Percentiles rank a stretch among this genome's conserved stretches.
phyloP scores from a whole-genome alignment of 805 yeast genomes.

The Yarrowia phangngaensis region DNA sequence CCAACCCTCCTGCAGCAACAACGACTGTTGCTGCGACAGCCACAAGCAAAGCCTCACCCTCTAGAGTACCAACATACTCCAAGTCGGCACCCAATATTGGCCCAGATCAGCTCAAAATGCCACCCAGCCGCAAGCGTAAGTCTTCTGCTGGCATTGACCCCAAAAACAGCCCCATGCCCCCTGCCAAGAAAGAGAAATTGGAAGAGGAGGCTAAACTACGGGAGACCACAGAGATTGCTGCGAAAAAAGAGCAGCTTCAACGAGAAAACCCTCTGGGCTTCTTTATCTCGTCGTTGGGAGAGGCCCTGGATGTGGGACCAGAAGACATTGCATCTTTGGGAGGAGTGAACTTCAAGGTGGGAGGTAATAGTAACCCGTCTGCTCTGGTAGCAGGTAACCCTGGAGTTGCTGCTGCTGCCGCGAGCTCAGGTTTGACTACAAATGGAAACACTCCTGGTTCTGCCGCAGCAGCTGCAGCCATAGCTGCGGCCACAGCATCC shows the following conservation, averaged over 20 bases:
- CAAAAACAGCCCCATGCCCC: conserved; percentile 30
- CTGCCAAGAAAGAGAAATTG: conserved; percentile 29
- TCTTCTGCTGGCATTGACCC: conserved; percentile 27
- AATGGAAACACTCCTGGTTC: conserved; percentile 24
- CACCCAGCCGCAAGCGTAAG: conserved; percentile 33
- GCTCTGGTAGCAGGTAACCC: conserved; percentile 15
- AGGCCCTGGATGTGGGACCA: conserved; percentile 38
- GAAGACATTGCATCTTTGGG: conserved; percentile 34
- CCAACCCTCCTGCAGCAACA: neutral
- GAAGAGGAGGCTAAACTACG: conserved; percentile 26
- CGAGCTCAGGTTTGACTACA: neutral
- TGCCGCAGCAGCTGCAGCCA: conserved; percentile 11
- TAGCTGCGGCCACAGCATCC: neutral
- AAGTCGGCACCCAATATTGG: conserved; percentile 31
- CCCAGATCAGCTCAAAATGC: conserved; percentile 35
- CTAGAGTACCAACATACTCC: conserved; percentile 33
- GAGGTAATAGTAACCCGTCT: neutral
- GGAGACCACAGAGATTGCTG: conserved; percentile 31
- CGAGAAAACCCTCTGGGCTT: conserved; percentile 37
- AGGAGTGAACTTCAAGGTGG: conserved; percentile 15
- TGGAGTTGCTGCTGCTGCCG: conserved; percentile 2
- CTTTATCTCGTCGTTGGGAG: conserved; percentile 38
- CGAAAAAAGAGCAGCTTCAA: conserved; percentile 34
- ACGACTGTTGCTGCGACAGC: conserved; percentile 1
- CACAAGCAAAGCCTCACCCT: conserved; percentile 29